Evolutionary conservation across 176 grass and related monocot species (phyloP).

Genomic region (Aegilops speltoides): DNA sequence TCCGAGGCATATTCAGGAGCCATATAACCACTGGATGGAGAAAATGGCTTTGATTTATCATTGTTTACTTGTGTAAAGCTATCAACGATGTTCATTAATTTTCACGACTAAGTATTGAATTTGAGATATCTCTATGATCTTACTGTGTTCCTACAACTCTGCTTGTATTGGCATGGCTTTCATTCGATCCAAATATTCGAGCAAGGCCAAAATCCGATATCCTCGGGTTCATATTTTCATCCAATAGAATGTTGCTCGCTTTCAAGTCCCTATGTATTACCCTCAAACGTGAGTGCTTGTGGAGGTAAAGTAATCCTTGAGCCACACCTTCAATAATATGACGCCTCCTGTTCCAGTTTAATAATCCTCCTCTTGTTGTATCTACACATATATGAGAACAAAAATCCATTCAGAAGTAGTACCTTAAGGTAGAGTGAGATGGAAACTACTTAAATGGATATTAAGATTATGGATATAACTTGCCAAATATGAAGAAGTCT

Average conservation of each 20-base stretch:
- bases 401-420: neutral
- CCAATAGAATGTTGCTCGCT: conserved; percentile 30
- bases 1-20: conserved; percentile 33
- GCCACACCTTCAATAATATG: conserved; percentile 34
- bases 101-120: neutral
- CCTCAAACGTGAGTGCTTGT: conserved; percentile 21
- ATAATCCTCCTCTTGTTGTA: conserved; percentile 5
- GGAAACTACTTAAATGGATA: neutral
- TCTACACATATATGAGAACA: neutral
- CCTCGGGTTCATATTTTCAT: conserved; percentile 18
- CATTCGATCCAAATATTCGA: conserved; percentile 14
- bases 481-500: conserved; percentile 53
- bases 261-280: conserved; percentile 35
- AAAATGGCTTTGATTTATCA: neutral
- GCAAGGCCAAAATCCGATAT: conserved; percentile 34
- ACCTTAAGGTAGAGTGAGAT: neutral
- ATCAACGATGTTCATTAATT: neutral
- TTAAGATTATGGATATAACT: neutral
- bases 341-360: conserved; percentile 12
- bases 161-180: conserved; percentile 22
- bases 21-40: conserved; percentile 31
- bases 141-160: conserved; percentile 32
- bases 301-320: conserved; percentile 30
- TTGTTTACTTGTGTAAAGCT: neutral
- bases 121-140: neutral